Percentiles rank a stretch among this genome's conserved stretches.
These are phyloP conservation scores for Immersiella caudata DNA, from an alignment of 495 filamentous ascomycete species.

Conservation along the genomic window DNA sequence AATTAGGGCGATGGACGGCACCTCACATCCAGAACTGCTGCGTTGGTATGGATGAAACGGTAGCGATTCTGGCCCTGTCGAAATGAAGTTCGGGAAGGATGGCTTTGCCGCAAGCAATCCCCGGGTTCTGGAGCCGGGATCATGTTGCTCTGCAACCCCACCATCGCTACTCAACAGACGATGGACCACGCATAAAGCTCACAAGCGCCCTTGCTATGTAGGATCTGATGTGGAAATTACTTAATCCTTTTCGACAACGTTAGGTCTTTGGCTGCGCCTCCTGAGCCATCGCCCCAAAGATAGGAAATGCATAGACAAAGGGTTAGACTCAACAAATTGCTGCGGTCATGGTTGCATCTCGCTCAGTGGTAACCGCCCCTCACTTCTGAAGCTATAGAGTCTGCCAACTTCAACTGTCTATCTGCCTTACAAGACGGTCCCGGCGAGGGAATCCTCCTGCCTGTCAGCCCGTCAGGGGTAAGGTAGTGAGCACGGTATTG, in stretches of 20 bases:
- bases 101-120: not conserved
- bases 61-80: not conserved
- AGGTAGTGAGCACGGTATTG: no score
- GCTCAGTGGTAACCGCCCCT: not conserved
- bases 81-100: not conserved
- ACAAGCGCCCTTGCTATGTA: not conserved
- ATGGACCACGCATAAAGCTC: not conserved
- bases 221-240: not conserved
- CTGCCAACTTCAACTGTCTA: not conserved
- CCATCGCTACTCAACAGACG: not conserved
- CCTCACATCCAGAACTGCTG: not conserved
- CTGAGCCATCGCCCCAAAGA: not conserved
- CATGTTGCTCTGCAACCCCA: not conserved
- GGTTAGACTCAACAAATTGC: not conserved
- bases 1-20: not conserved
- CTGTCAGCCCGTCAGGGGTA: not conserved
- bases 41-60: not conserved
- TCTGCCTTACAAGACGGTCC: not conserved
- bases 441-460: not conserved
- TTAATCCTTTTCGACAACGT: not conserved
- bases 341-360: not conserved
- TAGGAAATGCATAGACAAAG: not conserved
- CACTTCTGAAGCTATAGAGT: not conserved
- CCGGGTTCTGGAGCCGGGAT: not conserved
- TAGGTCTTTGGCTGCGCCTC: not conserved